Percentiles rank a stretch among this genome's conserved stretches.
Conservation (phyloP, 1,284 basidiomycete species). For the Somion occarium region DNA sequence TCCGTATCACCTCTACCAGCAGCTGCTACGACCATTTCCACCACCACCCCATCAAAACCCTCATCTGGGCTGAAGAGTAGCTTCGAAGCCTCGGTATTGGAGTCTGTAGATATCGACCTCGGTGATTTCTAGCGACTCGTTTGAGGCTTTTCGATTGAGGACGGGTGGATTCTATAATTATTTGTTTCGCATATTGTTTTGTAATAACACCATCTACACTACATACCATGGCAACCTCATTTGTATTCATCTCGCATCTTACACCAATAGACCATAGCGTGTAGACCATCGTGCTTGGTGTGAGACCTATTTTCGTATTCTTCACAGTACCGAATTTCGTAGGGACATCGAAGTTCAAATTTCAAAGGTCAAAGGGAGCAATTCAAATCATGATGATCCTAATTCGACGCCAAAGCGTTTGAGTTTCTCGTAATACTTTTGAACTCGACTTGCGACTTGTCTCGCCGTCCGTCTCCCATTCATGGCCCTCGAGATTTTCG, state of each 20-base stretch:
- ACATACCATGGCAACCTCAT: too few species aligned
- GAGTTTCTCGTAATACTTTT: conserved; percentile 81
- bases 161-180: too few species aligned
- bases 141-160: too few species aligned
- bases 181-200: too few species aligned
- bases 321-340: too few species aligned
- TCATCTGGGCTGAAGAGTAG: conserved; percentile 32
- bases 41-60: conserved; percentile 12
- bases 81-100: conserved; percentile 55
- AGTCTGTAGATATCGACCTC: conserved; percentile 69
- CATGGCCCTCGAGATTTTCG: conserved; percentile 77
- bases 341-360: too few species aligned
- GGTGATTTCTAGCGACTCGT: conserved; percentile 64
- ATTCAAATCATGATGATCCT: conserved; percentile 9
- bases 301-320: too few species aligned
- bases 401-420: conserved; percentile 59
- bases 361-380: too few species aligned
- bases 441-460: conserved; percentile 81
- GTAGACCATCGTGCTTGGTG: too few species aligned
- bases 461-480: conserved; percentile 66
- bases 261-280: too few species aligned
- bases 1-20: conserved; percentile 36
- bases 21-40: conserved; percentile 18
- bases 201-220: too few species aligned
- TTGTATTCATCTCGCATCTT: too few species aligned